Base-by-base conservation (phyloP, 2,329 filamentous ascomycete species). In the Fusarium illudens region DNA sequence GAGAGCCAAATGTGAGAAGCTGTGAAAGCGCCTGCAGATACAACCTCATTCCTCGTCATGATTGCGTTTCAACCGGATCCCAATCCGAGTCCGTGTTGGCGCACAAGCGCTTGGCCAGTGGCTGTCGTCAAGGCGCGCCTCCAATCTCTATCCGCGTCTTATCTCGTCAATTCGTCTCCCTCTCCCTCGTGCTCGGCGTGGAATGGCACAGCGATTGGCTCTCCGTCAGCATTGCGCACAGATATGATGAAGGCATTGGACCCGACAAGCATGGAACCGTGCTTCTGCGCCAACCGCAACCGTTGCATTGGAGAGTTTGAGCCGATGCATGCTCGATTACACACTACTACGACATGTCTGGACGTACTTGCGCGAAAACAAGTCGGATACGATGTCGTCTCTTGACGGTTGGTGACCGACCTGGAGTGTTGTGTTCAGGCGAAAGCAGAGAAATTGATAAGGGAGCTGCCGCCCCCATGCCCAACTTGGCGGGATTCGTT, bases 31-130 rank as follows among this genome's bases (percentile, higher is more conserved):
- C 39, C 39, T 44, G 39, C 34, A 58, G 32, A 60, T 54, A 22
- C 51, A 52, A 56, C 52, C 48, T 49, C 46, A 58, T 49, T 29
- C 32, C 36, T 55, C 66, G 66, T 69, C 66, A 69, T 69, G 46
- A 49, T 68, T 57, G 54, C 65, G 58, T 64, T 67, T 64, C 39
- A 48, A 57, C 22, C 46, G 51, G 39, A 46, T 42, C 39, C 54
- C 52, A 46, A 51, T 59, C 65, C 66, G 51, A 68, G 48, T 69
- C 54, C 59, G 54, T 65, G 33, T 50, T 37, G 39, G 39, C 46
- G 48, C 53, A 62, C 42, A 68, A 58, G 53, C 53, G 39, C 57
- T 56, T 33, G 44, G 62, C 57, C 58, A 50, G 48, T 39, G 39
- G 58, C 29, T 59, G 32, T 36, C 48, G 30, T 61, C 48, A 65